Percentiles rank a stretch among this genome's conserved stretches.
Conservation (phyloP, 768 basidiomycete species). For the Cyclocybe cylindracea region DNA sequence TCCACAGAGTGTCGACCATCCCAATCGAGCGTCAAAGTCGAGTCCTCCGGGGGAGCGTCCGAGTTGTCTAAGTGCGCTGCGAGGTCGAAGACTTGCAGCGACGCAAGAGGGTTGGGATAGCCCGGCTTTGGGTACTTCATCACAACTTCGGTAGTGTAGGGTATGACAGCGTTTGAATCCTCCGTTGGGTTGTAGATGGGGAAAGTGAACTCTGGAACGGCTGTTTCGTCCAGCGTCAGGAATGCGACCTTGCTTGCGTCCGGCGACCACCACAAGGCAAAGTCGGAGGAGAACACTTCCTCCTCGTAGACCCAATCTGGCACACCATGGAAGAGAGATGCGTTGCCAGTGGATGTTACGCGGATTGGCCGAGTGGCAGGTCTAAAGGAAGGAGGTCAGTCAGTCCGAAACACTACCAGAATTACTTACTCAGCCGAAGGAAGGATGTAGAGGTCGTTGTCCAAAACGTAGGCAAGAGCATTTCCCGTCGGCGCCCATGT, state of each 20-base stretch:
- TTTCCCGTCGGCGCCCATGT: conserved; percentile 87
- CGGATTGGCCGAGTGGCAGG: conserved; percentile 55
- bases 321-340: conserved; percentile 89
- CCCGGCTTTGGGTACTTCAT: conserved; percentile 90
- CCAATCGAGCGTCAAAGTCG: conserved; percentile 70
- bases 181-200: conserved; percentile 90
- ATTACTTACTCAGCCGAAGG: conserved; percentile 60
- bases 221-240: conserved; percentile 85
- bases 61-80: conserved; percentile 44
- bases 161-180: conserved; percentile 67
- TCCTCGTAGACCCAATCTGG: conserved; percentile 99
- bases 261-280: conserved; percentile 91
- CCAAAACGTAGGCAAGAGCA: conserved; percentile 82
- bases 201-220: conserved; percentile 83
- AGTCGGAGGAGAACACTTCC: conserved; percentile 76
- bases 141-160: conserved; percentile 75
- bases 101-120: conserved; percentile 84
- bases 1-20: conserved; percentile 50
- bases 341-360: conserved; percentile 79
- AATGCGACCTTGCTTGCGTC: conserved; percentile 76
- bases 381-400: conserved; percentile 19
- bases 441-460: conserved; percentile 89
- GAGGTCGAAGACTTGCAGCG: conserved; percentile 82
- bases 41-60: conserved; percentile 34
- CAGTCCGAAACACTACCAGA: not conserved